Percentiles rank a stretch among this genome's conserved stretches.
phyloP scores from a whole-genome alignment of 371 early-diverging fungal species.

The Mycotypha africana region DNA sequence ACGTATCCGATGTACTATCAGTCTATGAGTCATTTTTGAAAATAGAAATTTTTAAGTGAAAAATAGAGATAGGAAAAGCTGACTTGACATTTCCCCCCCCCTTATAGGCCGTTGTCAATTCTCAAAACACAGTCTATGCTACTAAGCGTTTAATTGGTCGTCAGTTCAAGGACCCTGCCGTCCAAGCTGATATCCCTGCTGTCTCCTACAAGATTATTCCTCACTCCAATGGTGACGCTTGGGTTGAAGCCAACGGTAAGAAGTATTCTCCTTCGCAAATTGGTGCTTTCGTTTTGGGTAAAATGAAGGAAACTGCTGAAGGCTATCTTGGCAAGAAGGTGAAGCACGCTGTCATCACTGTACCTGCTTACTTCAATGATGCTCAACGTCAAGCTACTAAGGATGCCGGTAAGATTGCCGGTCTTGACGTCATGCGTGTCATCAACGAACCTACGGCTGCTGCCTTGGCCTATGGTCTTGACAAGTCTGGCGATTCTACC shows the following conservation, averaged over 20 bases:
- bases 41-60: too few species aligned
- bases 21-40: too few species aligned
- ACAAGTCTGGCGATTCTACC: conserved; percentile 73
- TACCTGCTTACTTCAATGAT: conserved; percentile 81
- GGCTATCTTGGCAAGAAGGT: conserved; percentile 78
- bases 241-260: conserved; percentile 90
- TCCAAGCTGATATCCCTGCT: conserved; percentile 80
- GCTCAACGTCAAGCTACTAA: conserved; percentile 98
- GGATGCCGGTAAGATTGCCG: conserved; percentile 94
- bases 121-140: conserved; percentile 89
- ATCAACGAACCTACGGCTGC: conserved; percentile 99
- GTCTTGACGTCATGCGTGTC: conserved; percentile 91
- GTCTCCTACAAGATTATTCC: conserved; percentile 88
- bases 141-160: conserved; percentile 96
- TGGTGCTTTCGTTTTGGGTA: conserved; percentile 89
- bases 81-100: too few species aligned
- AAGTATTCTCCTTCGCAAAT: conserved; percentile 95
- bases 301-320: conserved; percentile 92
- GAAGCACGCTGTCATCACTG: conserved; percentile 80
- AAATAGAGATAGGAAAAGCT: too few species aligned
- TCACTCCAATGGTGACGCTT: conserved; percentile 93
- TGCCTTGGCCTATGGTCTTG: conserved; percentile 95
- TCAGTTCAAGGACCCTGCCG: conserved; percentile 79
- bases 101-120: conserved; percentile 79
- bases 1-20: too few species aligned